Conservation (phyloP, 2,329 filamentous ascomycete genomes). For the Aspergillaceae sp. region DNA sequence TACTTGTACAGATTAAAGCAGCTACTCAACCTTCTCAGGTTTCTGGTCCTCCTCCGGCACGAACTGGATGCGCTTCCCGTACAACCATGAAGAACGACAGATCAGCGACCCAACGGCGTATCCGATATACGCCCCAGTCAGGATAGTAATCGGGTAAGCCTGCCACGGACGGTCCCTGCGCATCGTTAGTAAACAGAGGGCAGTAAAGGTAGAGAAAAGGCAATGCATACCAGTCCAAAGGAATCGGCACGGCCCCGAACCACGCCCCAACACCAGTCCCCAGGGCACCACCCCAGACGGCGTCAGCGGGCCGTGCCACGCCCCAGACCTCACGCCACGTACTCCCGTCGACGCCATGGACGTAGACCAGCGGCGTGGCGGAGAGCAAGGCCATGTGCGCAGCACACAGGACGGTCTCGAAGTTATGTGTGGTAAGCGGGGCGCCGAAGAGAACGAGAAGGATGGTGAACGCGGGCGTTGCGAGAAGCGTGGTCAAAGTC, state of each 20-base stretch:
- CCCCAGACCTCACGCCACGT: constrained; percentile 65
- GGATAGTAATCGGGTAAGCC: constrained; percentile 88
- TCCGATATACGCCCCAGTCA: constrained; percentile 73
- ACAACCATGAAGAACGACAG: constrained; percentile 22
- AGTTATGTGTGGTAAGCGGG: constrained; percentile 70
- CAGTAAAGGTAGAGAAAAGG: neutral
- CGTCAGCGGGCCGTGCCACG: constrained; percentile 66
- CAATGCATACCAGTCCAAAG: constrained; percentile 67
- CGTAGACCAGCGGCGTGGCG: constrained; percentile 73
- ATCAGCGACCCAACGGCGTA: constrained; percentile 53
- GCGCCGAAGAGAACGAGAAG: constrained; percentile 83
- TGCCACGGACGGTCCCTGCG: constrained; percentile 89
- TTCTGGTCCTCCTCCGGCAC: constrained; percentile 3
- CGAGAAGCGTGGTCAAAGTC: constrained; percentile 42
- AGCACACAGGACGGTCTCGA: constrained; percentile 70
- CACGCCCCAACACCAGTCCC: constrained; percentile 76
- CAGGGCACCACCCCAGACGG: constrained; percentile 72
- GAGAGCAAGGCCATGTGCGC: constrained; percentile 73
- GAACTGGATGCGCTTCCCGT: constrained; percentile 30
- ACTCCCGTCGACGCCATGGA: constrained; percentile 64
- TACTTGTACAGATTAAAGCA: too few relatives aligned
- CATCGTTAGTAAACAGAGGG: neutral
- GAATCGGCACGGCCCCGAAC: constrained; percentile 90
- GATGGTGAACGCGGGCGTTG: constrained; percentile 49
- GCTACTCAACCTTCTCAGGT: neutral